Percentiles rank a stretch among this genome's conserved stretches.
Evolutionary conservation across 163 green algal species (phyloP).

Genomic region (Chlamydomonas reinhardtii): DNA sequence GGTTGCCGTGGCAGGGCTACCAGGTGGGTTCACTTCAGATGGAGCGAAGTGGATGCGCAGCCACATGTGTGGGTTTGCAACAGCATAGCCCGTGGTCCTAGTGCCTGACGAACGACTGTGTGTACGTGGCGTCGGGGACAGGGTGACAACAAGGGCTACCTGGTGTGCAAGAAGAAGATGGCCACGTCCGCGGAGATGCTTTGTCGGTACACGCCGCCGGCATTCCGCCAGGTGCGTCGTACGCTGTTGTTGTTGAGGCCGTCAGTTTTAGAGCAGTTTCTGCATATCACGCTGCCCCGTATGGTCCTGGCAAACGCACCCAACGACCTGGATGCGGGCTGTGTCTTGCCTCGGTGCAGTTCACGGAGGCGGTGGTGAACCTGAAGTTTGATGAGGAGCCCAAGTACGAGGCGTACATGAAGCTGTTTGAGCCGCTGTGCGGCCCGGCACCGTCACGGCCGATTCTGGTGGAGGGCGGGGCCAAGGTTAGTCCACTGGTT

Average conservation of each 20-base stretch:
- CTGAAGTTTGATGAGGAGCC: constrained; percentile 99
- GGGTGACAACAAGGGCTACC: constrained; percentile 97
- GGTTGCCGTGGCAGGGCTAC: constrained; percentile 98
- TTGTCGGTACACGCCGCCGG: constrained; percentile 94
- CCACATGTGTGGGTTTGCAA: too few species aligned
- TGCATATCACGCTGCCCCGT: too few species aligned
- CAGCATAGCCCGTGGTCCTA: too few species aligned
- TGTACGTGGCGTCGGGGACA: neutral
- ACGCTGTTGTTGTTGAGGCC: too few species aligned
- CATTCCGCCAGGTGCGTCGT: constrained; percentile 82
- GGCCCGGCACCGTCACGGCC: constrained; percentile 79
- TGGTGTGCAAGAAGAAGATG: constrained; percentile 99
- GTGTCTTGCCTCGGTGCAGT: constrained; percentile 70
- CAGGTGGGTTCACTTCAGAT: too few species aligned
- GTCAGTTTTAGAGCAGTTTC: neutral
- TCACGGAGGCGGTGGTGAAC: constrained; percentile 97
- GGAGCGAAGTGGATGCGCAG: too few species aligned
- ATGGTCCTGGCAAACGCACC: too few species aligned
- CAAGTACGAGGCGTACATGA: constrained; percentile 91
- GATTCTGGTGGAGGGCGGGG: constrained; percentile 85
- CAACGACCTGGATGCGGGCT: too few species aligned
- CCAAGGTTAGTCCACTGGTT: constrained; percentile 69
- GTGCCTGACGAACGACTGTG: too few species aligned
- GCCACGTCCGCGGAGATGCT: constrained; percentile 95
- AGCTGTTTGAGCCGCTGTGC: constrained; percentile 93